Conservation (phyloP, 2,329 filamentous ascomycete species). For the Alternaria gaisen region DNA sequence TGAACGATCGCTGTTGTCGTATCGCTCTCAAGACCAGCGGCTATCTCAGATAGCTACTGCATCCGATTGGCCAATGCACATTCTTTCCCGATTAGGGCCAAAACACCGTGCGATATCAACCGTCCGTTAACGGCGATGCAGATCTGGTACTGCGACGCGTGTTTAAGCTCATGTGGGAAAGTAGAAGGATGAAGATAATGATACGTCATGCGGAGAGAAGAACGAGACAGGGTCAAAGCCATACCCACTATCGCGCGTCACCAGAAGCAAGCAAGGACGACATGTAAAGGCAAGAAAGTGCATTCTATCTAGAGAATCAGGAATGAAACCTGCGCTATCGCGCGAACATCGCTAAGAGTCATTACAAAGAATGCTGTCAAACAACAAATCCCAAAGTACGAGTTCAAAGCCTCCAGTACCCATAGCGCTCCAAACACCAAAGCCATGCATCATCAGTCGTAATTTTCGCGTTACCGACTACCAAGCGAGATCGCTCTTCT, state of each 20-base stretch:
- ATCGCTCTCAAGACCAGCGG: background rate
- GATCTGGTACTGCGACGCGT: background rate
- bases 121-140: constrained; percentile 13
- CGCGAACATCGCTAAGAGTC: constrained; percentile 11
- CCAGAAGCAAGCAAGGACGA: background rate
- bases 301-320: constrained; percentile 3
- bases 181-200: background rate
- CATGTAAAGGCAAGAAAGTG: background rate
- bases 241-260: background rate
- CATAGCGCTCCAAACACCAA: constrained; percentile 28
- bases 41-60: background rate
- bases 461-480: constrained; percentile 10
- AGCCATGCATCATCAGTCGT: constrained; percentile 19
- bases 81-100: constrained; percentile 20
- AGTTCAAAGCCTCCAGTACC: constrained; percentile 28
- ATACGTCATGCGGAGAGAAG: background rate
- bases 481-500: constrained; percentile 41
- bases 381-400: constrained; percentile 8
- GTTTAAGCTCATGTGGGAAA: background rate
- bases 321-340: background rate
- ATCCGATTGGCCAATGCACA: constrained; percentile 17
- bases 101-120: constrained; percentile 9
- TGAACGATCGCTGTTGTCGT: background rate
- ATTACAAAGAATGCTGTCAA: constrained; percentile 11
- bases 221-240: background rate